These are phyloP conservation scores for Macrolepiota albuminosa DNA, from an alignment of 768 basidiomycete species.

Conservation along the genomic window DNA sequence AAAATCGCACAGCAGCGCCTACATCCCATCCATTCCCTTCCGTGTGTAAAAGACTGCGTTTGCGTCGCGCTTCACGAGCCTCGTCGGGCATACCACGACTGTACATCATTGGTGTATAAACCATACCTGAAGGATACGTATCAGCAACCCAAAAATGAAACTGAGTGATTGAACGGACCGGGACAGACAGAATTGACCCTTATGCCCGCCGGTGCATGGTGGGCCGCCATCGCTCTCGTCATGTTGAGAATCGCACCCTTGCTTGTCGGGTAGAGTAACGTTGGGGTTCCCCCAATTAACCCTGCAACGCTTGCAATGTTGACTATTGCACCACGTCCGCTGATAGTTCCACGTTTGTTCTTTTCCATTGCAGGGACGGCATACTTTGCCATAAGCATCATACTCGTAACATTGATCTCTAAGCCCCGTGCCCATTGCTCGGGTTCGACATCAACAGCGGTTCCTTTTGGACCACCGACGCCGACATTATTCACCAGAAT, in stretches of 20 bases:
- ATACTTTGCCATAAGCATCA: conserved; percentile 40
- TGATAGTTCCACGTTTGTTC: conserved; percentile 22
- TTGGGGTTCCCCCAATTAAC: conserved; percentile 32
- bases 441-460: conserved; percentile 33
- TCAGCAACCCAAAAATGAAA: not conserved
- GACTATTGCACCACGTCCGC: conserved; percentile 35
- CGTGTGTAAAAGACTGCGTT: conserved; percentile 32
- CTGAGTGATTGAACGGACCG: conserved; percentile 19
- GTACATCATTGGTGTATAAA: conserved; percentile 39
- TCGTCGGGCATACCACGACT: conserved; percentile 29
- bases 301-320: conserved; percentile 37
- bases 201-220: conserved; percentile 35
- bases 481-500: conserved; percentile 41
- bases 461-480: conserved; percentile 32
- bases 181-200: conserved; percentile 38
- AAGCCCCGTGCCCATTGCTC: conserved; percentile 30
- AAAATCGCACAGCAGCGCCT: conserved; percentile 33
- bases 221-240: conserved; percentile 40
- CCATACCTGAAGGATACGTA: conserved; percentile 26
- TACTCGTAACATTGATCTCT: conserved; percentile 36
- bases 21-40: conserved; percentile 42
- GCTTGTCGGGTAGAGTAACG: conserved; percentile 37
- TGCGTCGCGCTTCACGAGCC: conserved; percentile 30
- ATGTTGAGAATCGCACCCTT: conserved; percentile 41
- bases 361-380: conserved; percentile 40